Base-by-base conservation (phyloP, 176 grass and related monocot species). In the Eleusine coracana region DNA sequence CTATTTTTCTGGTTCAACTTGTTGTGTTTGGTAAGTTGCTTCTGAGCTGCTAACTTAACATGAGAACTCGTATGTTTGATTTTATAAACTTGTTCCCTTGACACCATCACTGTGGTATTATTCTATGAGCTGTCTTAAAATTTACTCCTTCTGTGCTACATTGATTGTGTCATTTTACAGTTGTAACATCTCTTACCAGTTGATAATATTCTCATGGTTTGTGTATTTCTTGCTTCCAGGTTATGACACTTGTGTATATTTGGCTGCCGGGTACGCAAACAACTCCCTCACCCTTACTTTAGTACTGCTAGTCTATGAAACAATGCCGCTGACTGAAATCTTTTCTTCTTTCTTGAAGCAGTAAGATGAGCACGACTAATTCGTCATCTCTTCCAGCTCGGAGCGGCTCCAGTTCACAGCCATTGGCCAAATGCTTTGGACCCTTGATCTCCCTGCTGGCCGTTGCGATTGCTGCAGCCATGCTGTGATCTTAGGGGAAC, bases 211-310 rank as follows among this genome's bases (percentile, higher is more conserved):
- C 70, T 80, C 27, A 74, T 76, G 34, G 37, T 73, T 81, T 50
- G 23, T 52, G 62, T 66, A 52, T 80, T 79, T 20, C 36, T 78
- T 78, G 16, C 15, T 76, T 86, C 66, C 92, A 98, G 96, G 96
- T 80, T 98, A 98, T 41, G 96, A 98, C 79, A 77, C 84, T 23
- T 98, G 96, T 39, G 45, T 93, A 39, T 98, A 95, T 84, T 36
- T 83, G 59, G 88, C 88, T 46, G 77, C 92, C 5, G 89, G 92
- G 96, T 98, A 93, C 4, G 80, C 27, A 39, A 67, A 2, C 1
- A 63, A 63, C 60, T 14, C 25, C 60, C 60, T 29, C 23, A 64
- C 39, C 70, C 59, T 44, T 82, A 1, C 20, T 80, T 23, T 83
- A 5, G 75, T 66, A 67, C 17, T 52, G 2, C 20, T 76, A 39